These are phyloP conservation scores for Chrysanthemum makinoi DNA, from an alignment of 129 eudicot genomes.

Conservation along the genomic window DNA sequence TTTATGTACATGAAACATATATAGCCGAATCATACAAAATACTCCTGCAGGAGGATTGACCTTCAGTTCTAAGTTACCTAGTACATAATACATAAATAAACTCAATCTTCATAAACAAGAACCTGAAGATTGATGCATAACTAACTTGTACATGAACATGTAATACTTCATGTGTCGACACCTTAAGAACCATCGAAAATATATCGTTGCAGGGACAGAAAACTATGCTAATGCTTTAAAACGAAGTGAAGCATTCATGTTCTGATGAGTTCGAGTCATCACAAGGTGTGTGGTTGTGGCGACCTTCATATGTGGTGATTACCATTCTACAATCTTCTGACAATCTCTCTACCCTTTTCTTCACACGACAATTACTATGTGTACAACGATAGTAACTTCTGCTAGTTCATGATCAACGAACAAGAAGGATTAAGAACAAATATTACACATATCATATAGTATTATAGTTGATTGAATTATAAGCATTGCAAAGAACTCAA, in stretches of 20 bases:
- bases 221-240: constrained; percentile 27
- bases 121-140: constrained; percentile 30
- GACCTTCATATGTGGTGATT: constrained; percentile 80
- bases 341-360: constrained; percentile 76
- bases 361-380: constrained; percentile 68
- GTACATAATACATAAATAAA: constrained; percentile 22
- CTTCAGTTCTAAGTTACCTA: constrained; percentile 18
- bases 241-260: constrained; percentile 67
- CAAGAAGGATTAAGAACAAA: constrained; percentile 13
- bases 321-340: constrained; percentile 85
- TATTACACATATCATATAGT: neutral
- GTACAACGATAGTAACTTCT: constrained; percentile 84
- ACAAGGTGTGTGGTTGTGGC: constrained; percentile 74
- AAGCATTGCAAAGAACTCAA: neutral
- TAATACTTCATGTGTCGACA: constrained; percentile 8
- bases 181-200: neutral
- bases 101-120: constrained; percentile 25
- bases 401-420: constrained; percentile 27
- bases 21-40: constrained; percentile 20
- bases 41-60: constrained; percentile 19
- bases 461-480: neutral
- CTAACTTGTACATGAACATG: constrained; percentile 23
- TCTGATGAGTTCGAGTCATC: constrained; percentile 73
- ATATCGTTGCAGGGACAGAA: constrained; percentile 11
- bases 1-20: constrained; percentile 27